phyloP scores from a whole-genome alignment of 2,329 filamentous ascomycete species.

The Thelonectria rubi region DNA sequence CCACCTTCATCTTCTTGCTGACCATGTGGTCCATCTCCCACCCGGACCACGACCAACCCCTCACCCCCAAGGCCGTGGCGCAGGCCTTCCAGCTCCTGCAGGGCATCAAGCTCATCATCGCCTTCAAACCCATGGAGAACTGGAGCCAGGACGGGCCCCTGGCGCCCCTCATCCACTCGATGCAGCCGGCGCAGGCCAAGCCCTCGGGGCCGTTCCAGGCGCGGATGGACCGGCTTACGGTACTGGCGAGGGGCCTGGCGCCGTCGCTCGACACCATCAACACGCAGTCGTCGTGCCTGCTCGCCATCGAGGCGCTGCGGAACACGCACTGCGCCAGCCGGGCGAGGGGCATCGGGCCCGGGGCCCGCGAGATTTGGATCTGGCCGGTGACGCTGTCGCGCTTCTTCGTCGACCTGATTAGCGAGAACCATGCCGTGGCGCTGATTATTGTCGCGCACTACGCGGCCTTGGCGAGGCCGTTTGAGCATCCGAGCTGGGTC shows the following conservation, averaged over 20 bases:
- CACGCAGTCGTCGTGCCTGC: conserved; percentile 24
- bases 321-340: conserved; percentile 18
- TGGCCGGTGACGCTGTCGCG: conserved; percentile 30
- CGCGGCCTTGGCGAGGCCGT: conserved; percentile 25
- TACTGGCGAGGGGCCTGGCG: conserved; percentile 19
- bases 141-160: conserved; percentile 26
- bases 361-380: conserved; percentile 25
- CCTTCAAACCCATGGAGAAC: conserved; percentile 19
- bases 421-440: conserved; percentile 24
- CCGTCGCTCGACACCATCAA: conserved; percentile 29
- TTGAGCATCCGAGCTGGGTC: conserved; percentile 26
- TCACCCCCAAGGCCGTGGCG: conserved; percentile 11
- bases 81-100: conserved; percentile 31
- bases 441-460: conserved; percentile 29
- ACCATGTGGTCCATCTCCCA: conserved; percentile 28
- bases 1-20: conserved; percentile 28
- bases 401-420: conserved; percentile 28
- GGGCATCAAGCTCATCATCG: conserved; percentile 28
- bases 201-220: conserved; percentile 23
- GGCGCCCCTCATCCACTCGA: conserved; percentile 15
- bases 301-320: conserved; percentile 27
- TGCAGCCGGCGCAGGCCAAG: conserved; percentile 1
- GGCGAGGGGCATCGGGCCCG: background rate
- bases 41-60: background rate
- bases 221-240: conserved; percentile 22